phyloP scores from a whole-genome alignment of 2,329 filamentous ascomycete genomes.

The Keithomyces neogunnii region DNA sequence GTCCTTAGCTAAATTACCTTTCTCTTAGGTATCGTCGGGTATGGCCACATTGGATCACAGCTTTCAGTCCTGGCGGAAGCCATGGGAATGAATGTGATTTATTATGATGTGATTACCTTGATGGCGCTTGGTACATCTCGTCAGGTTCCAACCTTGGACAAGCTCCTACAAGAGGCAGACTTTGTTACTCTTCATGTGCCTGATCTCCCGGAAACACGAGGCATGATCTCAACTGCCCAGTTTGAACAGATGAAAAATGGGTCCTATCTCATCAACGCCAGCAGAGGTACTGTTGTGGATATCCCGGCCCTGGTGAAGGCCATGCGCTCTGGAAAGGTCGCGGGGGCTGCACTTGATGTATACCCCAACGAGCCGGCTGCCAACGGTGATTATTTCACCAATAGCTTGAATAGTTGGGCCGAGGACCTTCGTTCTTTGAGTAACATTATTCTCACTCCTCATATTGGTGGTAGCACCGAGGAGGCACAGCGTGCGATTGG shows the following conservation, averaged over 20 bases:
- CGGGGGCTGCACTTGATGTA: constrained; percentile 91
- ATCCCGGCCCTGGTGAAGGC: constrained; percentile 86
- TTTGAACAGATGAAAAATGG: constrained; percentile 87
- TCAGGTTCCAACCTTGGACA: constrained; percentile 71
- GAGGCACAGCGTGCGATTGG: constrained; percentile 96
- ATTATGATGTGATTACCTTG: constrained; percentile 89
- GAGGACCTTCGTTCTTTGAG: constrained; percentile 76
- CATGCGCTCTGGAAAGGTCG: constrained; percentile 77
- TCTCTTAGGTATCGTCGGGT: constrained; percentile 71
- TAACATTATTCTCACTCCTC: constrained; percentile 91
- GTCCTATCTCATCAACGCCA: constrained; percentile 92
- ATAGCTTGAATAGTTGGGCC: constrained; percentile 72
- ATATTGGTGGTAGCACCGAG: constrained; percentile 96
- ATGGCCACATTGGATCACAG: constrained; percentile 95
- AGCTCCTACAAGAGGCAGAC: constrained; percentile 70
- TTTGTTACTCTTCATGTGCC: constrained; percentile 95
- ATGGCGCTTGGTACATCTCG: constrained; percentile 88
- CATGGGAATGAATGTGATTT: constrained; percentile 97
- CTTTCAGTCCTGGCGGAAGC: constrained; percentile 90
- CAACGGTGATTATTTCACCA: constrained; percentile 93
- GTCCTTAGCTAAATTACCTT: background rate
- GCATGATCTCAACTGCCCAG: constrained; percentile 76
- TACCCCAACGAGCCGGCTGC: constrained; percentile 89
- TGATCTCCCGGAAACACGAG: constrained; percentile 83
- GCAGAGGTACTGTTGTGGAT: constrained; percentile 86